A percentile compares a stretch with the other conserved stretches of the same genome.
Conservation (phyloP, 768 basidiomycete species). For the Kwoniella bestiolae region DNA sequence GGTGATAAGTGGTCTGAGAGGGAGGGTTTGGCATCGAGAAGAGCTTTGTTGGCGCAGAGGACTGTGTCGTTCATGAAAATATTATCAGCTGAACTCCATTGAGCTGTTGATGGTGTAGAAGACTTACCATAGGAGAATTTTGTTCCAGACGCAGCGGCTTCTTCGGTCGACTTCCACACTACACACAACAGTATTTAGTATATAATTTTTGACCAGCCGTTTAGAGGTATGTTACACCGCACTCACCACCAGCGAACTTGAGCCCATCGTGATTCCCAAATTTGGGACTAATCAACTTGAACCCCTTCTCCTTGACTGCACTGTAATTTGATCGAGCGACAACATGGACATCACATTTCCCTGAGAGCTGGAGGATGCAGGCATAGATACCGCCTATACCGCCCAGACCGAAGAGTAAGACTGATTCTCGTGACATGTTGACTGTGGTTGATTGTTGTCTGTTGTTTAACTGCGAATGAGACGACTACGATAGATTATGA, state of each 20-base stretch:
- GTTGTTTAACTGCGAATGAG: no score
- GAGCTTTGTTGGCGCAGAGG: slow-evolving; percentile 54
- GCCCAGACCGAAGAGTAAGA: slow-evolving; percentile 53
- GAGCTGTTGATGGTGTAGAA: background rate
- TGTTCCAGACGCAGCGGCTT: slow-evolving; percentile 43
- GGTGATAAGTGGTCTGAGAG: slow-evolving; percentile 46
- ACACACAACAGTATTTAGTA: background rate
- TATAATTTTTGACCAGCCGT: background rate
- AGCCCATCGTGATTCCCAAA: slow-evolving; percentile 49
- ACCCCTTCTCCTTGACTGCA: slow-evolving; percentile 44
- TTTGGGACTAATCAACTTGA: slow-evolving; percentile 41
- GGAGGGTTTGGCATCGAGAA: slow-evolving; percentile 52
- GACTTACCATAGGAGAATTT: slow-evolving; percentile 43
- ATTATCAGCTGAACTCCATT: no score
- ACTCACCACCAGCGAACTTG: slow-evolving; percentile 52
- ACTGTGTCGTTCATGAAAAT: no score
- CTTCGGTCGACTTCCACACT: slow-evolving; percentile 49
- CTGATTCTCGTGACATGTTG: slow-evolving; percentile 39
- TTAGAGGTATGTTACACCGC: background rate
- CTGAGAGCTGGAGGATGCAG: slow-evolving; percentile 48
- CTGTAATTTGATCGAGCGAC: slow-evolving; percentile 53
- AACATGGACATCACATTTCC: slow-evolving; percentile 46
- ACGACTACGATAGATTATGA: background rate
- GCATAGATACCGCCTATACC: slow-evolving; percentile 56
- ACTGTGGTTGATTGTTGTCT: background rate